phyloP scores from a whole-genome alignment of 108 stramenopile genomes.

The Nitzschia sp. region DNA sequence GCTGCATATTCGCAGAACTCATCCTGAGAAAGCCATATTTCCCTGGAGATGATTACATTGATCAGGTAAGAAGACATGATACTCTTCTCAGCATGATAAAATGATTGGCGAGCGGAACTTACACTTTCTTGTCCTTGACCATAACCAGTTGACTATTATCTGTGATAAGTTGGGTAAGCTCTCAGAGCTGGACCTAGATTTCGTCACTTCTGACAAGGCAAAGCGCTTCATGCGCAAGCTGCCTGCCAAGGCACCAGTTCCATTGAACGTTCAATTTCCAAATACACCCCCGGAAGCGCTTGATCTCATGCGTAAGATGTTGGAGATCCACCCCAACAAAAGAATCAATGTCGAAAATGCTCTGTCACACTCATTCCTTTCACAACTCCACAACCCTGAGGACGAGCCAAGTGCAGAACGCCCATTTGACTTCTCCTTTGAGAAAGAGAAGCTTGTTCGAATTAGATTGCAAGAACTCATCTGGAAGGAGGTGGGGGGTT shows the following conservation, averaged over 20 bases:
- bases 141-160: constrained; percentile 74
- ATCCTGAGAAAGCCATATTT: constrained; percentile 93
- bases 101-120: background rate
- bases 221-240: constrained; percentile 87
- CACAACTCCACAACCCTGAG: constrained; percentile 77
- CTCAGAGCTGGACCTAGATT: constrained; percentile 87
- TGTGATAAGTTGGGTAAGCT: constrained; percentile 90
- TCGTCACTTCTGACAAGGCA: constrained; percentile 92
- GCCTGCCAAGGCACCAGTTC: constrained; percentile 58
- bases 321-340: constrained; percentile 87
- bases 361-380: constrained; percentile 90
- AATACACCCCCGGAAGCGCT: constrained; percentile 78
- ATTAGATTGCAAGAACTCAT: constrained; percentile 82
- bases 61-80: constrained; percentile 83
- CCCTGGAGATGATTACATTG: constrained; percentile 99
- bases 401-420: constrained; percentile 75
- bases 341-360: constrained; percentile 90
- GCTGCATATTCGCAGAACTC: constrained; percentile 99
- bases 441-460: constrained; percentile 80
- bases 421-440: constrained; percentile 82
- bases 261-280: constrained; percentile 72
- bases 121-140: background rate
- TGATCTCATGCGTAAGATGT: constrained; percentile 89
- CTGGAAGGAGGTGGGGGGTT: constrained; percentile 87
- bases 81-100: background rate